Evolutionary conservation across 2,329 filamentous ascomycete genomes (phyloP).

Genomic region (Xylariomycetidae sp.): DNA sequence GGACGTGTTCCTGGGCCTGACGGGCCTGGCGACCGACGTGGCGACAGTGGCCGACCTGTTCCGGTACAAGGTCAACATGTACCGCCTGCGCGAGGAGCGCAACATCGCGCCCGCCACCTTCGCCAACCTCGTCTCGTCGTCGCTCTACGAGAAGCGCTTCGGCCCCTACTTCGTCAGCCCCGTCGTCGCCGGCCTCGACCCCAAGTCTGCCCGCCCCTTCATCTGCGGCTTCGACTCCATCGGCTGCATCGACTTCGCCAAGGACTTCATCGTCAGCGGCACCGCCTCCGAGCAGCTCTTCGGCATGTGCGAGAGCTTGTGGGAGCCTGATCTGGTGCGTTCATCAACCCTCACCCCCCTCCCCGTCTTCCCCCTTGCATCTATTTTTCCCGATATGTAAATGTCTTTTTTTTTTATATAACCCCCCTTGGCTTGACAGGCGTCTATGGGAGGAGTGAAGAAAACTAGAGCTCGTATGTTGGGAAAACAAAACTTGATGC

Average conservation of each 20-base stretch:
- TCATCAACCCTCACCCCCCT: background rate
- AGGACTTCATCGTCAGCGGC: slow-evolving; percentile 97
- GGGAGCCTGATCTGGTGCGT: slow-evolving; percentile 93
- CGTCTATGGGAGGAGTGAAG: no score
- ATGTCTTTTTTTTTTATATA: background rate
- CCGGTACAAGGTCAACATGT: slow-evolving; percentile 99
- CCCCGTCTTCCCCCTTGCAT: background rate
- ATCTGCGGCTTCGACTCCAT: slow-evolving; percentile 99
- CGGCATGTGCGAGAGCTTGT: slow-evolving; percentile 96
- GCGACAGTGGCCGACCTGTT: slow-evolving; percentile 93
- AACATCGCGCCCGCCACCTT: slow-evolving; percentile 92
- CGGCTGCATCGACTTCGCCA: slow-evolving; percentile 98
- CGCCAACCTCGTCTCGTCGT: slow-evolving; percentile 88
- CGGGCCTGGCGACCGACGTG: slow-evolving; percentile 93
- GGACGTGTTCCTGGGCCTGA: slow-evolving; percentile 91
- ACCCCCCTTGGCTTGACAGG: no score
- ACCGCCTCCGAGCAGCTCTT: slow-evolving; percentile 97
- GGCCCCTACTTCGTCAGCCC: slow-evolving; percentile 95
- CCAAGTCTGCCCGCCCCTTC: slow-evolving; percentile 90
- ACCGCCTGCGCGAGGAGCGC: slow-evolving; percentile 96
- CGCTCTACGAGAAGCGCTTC: slow-evolving; percentile 92
- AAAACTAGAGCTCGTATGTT: no score
- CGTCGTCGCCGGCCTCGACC: slow-evolving; percentile 91
- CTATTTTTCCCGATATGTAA: background rate
- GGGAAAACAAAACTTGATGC: no score